Evolutionary conservation across 805 yeast genomes (phyloP), one percentile per base, ranked within the genome.

Genomic region (Sugiyamaella valdiviana): DNA sequence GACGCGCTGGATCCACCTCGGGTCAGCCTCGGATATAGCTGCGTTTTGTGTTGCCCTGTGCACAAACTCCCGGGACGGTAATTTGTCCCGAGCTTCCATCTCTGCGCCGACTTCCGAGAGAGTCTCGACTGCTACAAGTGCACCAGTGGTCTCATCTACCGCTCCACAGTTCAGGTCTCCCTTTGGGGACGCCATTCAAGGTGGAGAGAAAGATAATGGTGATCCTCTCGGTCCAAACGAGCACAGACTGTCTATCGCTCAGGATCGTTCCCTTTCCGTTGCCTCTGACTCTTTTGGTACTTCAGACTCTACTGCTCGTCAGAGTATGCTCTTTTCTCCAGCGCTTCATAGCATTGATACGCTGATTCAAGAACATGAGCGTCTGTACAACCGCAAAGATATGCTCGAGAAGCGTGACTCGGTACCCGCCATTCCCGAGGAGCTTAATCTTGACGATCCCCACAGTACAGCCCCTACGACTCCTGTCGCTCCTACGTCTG

Each of bases 1-100:
- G n/a, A 49, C 56, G 44, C 41, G 65, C 23, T 64, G 64, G 54
- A 45, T 55, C 12, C 48, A 58, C 5, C 56, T 65, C 35, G 73
- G 69, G 0, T 54, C 69, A 9, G 62, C 71, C 0, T 57, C 62
- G 5, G 73, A 64, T 21, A 63, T 72, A 22, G 66, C 73, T 5
- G 58, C 65, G 2, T 52, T 56, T 36, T 71, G 74, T 54, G 43
- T 55, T 14, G 44, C 46, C 10, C 39, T 51, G n/a, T 52, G 49
- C 23, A 41, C 42, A 23, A 49, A 48, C 7, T 16, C 44, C 2
- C n/a, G 35, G 2, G 22, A 9, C 21, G 12, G 15, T n/a, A 14
- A 17, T 7, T n/a, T 26, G 7, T 17, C 17, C 15, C 19, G 17
- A 26, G 24, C 38, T 15, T 23, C 35, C 44, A 20, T 21, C 43